These are phyloP conservation scores for Silene latifolia DNA, from an alignment of 148 eudicot genomes.

Conservation along the genomic window DNA sequence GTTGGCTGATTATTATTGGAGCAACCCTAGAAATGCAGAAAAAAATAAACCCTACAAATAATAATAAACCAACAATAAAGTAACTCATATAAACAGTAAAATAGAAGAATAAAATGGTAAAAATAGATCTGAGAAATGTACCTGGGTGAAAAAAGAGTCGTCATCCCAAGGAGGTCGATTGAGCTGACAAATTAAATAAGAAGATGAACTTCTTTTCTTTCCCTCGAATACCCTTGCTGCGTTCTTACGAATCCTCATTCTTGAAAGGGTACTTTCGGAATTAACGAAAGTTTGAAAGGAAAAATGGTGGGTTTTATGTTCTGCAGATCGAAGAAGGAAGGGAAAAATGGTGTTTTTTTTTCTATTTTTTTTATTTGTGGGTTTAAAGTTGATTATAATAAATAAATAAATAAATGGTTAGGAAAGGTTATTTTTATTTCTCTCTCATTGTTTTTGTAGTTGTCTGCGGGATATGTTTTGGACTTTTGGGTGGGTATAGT, in stretches of 20 bases:
- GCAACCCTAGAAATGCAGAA: slow-evolving; percentile 18
- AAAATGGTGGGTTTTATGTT: not conserved
- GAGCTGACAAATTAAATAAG: slow-evolving; percentile 29
- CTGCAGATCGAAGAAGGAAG: slow-evolving; percentile 6
- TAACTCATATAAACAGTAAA: not conserved
- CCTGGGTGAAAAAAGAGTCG: slow-evolving; percentile 22
- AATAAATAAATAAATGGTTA: not conserved
- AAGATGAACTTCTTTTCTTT: not conserved
- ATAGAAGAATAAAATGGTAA: not conserved
- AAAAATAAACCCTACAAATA: slow-evolving; percentile 22
- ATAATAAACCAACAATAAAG: not conserved
- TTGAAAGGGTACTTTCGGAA: not conserved
- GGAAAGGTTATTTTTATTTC: not conserved
- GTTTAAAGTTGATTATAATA: not conserved
- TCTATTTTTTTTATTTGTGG: not conserved
- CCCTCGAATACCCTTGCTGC: not conserved
- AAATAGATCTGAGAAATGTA: slow-evolving; percentile 1
- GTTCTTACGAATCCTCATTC: slow-evolving; percentile 25
- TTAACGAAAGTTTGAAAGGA: not conserved
- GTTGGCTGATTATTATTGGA: not conserved
- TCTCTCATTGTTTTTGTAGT: no score
- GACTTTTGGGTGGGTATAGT: not conserved
- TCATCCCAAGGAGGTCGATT: slow-evolving; percentile 38
- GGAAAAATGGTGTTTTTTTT: not conserved
- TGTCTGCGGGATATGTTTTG: not conserved